Evolutionary conservation across 2,329 filamentous ascomycete species (phyloP).

Genomic region (Rhynchosporium graminicola): DNA sequence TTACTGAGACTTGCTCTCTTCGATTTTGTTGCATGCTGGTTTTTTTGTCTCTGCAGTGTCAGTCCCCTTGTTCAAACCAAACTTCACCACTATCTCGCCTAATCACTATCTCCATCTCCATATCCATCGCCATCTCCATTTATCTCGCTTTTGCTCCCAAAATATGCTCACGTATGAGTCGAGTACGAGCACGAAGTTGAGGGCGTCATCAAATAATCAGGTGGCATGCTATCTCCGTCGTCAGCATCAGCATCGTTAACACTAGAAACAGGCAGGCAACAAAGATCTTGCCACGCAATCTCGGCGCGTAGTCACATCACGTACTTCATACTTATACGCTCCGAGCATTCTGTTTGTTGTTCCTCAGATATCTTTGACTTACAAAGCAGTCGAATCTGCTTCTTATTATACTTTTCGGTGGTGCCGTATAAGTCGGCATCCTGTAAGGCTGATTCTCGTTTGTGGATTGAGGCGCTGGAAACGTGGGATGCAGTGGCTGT

Average conservation of each 20-base stretch:
- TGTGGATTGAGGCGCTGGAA: not conserved
- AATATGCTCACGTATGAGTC: no score
- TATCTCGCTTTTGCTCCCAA: not conserved
- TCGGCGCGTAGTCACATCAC: not conserved
- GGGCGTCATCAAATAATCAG: slow-evolving; percentile 4
- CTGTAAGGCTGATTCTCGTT: slow-evolving; percentile 3
- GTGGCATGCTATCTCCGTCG: not conserved
- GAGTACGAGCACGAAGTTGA: not conserved
- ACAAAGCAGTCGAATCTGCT: not conserved
- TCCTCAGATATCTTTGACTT: not conserved
- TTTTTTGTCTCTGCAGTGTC: not conserved
- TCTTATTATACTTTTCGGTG: not conserved
- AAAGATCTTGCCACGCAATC: not conserved
- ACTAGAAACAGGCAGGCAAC: not conserved
- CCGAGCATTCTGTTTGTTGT: not conserved
- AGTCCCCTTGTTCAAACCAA: not conserved
- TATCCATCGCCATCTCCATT: no score
- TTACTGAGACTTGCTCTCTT: not conserved
- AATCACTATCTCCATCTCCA: not conserved
- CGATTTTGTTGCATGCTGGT: not conserved
- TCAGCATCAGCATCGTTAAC: not conserved
- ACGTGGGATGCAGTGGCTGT: not conserved
- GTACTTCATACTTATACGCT: not conserved
- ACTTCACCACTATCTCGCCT: not conserved
- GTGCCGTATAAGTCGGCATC: not conserved